Evolutionary conservation across 352 stramenopile genomes (phyloP).

Genomic region (Globisporangium abappressorium): DNA sequence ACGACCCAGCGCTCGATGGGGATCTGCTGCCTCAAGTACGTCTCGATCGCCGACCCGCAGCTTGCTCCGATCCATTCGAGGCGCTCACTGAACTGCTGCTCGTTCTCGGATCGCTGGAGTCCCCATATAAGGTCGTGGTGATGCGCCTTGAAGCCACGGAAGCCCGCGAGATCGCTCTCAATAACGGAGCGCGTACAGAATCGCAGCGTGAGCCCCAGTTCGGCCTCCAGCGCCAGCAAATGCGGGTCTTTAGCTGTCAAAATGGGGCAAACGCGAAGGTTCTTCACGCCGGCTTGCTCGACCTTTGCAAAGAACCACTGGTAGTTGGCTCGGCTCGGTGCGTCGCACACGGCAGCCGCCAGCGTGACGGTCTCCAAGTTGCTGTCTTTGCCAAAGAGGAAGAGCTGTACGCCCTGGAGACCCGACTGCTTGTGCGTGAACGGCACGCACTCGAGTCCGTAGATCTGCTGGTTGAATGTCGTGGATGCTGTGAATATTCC

Average conservation of each 20-base stretch:
- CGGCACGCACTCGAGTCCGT: not conserved
- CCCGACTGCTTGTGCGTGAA: not conserved
- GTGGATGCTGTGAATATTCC: not conserved
- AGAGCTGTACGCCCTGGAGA: not conserved
- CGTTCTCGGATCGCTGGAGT: not conserved
- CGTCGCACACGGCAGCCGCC: not conserved
- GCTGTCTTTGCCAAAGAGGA: constrained; percentile 1
- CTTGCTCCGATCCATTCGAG: not conserved
- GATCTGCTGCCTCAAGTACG: not conserved
- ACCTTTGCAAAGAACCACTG: not conserved
- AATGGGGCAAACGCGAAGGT: not conserved
- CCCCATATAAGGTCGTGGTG: not conserved
- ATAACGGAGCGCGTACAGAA: not conserved
- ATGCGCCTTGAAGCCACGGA: not conserved
- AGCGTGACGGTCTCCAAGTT: not conserved
- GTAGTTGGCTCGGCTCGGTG: not conserved
- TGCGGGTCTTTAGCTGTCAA: not conserved
- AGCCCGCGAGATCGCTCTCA: not conserved
- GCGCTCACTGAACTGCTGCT: not conserved
- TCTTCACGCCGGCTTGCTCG: not conserved
- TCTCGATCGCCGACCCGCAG: not conserved
- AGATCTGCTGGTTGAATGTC: not conserved
- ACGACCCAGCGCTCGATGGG: not conserved
- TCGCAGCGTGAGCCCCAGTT: not conserved
- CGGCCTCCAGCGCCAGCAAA: not conserved